Base-by-base conservation (phyloP, 495 filamentous ascomycete species). In the Neurospora discreta region DNA sequence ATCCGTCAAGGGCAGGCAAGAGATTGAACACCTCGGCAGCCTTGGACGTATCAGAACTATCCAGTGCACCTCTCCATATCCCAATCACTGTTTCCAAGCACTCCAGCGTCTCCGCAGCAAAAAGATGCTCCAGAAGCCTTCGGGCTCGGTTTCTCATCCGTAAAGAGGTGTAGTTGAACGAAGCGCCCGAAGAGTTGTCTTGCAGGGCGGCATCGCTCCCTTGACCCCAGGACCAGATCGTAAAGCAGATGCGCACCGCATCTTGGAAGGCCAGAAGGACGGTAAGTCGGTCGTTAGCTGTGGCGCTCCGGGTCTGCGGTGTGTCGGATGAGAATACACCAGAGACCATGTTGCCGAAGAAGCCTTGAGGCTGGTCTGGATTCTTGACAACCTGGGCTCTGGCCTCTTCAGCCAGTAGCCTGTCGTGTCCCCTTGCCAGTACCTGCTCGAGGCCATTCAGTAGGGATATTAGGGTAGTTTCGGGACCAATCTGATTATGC, bases 211-310 rank as follows among this genome's bases (percentile, higher is more conserved):
- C 86, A 60, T 86, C 87, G 68, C 82, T 82, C 40, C 89, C 87
- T 72, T 89, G 87, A 10, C 91, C 92, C 95, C 95, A 99, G 3
- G 93, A 92, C 96, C 95, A 99, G 38, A 99, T 95, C 5, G 85
- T 88, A 78, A 97, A 96, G 79, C 93, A 97, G 38, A 95, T 90
- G 41, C 91, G 89, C 71, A 97, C 92, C 15, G 93, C 92, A 79
- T 99, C 95, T 80, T 98, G 94, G 80, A 99, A 97, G 39, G 94
- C 94, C n/a, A 99, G 85, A 11, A 98, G 82, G 23, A 99, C 95
- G 0, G 94, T 98, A 33, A 99, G 85, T 44, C 95, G 85, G 74
- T 95, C 94, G 77, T 98, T 99, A n/a, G 93, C 94, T 16, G 92
- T 91, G 18, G 89, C 87, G 65, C 90, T 90, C 46, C 93, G 87